Evolutionary conservation across 179 eudicot species (phyloP), one percentile per base, ranked within the genome.

Genomic region (Silene coronaria): DNA sequence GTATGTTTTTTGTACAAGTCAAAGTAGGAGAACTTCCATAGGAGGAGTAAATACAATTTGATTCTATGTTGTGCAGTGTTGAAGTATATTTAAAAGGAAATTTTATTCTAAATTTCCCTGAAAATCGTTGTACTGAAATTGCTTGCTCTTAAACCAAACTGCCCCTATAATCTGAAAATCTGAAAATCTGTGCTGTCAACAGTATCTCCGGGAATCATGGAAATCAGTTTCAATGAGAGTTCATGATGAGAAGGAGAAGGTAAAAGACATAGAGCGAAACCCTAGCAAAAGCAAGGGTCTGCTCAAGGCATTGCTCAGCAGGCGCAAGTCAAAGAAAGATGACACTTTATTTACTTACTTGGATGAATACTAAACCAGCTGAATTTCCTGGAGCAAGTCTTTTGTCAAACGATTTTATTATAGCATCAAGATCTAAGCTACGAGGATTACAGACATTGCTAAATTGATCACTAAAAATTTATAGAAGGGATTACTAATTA

Each of bases 261-360:
- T 78, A 30, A 79, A 77, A 83, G 96, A 87, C 71, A 70, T 66
- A 1, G 89, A 90, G 24, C 88, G 90, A 57, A 71, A 80, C 72
- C 91, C 96, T 22, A 88, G 93, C 87, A 93, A 91, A 80, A 86
- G 96, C 75, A 93, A 90, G 82, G 87, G 98, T 57, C 85, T 93
- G 23, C 91, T 93, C 73, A 91, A 87, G 86, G 79, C 98, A 11
- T 84, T 93, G 89, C 97, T 91, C 38, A 91, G 91, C 74, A 75
- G 90, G 57, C 89, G 98, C 73, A 91, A 89, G 84, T 89, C 97
- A 1, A 93, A 83, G 87, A 93, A 90, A 82, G 98, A 93, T 62
- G 97, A 90, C 2, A 83, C 60, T 66, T 80, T 93, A 13, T 89
- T 84, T 76, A 90, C 91, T 14, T 93, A 88, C 70, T 83, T 93